Evolutionary conservation across 192 early-diverging fungal species (phyloP).

Genomic region (Coemansia sp.): DNA sequence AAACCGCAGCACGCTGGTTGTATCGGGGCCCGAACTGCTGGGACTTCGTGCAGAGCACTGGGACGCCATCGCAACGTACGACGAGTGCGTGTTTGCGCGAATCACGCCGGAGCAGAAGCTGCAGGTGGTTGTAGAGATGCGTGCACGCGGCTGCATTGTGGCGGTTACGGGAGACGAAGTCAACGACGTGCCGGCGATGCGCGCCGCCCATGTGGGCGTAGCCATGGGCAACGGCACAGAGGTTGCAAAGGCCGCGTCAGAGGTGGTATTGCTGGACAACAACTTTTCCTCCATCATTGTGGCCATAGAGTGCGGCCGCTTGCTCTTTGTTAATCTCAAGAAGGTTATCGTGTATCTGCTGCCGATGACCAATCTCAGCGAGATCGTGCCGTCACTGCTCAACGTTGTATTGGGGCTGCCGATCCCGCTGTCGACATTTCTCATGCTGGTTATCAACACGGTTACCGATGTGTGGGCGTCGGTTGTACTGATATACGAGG

Average conservation of each 20-base stretch:
- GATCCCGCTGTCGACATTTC: slow-evolving; percentile 71
- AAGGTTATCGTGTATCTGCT: slow-evolving; percentile 84
- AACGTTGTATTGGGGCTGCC: slow-evolving; percentile 82
- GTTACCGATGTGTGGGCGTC: slow-evolving; percentile 62
- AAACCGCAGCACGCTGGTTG: slow-evolving; percentile 43
- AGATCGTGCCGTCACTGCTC: slow-evolving; percentile 73
- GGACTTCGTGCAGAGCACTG: slow-evolving; percentile 63
- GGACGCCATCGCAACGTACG: slow-evolving; percentile 65
- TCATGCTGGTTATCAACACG: slow-evolving; percentile 76
- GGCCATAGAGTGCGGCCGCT: slow-evolving; percentile 79
- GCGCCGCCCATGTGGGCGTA: slow-evolving; percentile 84
- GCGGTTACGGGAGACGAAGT: slow-evolving; percentile 94
- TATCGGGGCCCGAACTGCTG: slow-evolving; percentile 67
- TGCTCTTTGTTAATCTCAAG: slow-evolving; percentile 85
- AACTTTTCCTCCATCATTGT: slow-evolving; percentile 65
- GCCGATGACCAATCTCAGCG: slow-evolving; percentile 73
- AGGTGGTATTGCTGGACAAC: slow-evolving; percentile 64
- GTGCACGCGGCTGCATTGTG: slow-evolving; percentile 67
- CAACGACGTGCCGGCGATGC: slow-evolving; percentile 90
- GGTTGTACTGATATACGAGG: slow-evolving; percentile 72
- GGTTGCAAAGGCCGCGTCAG: slow-evolving; percentile 69
- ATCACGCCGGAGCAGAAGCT: slow-evolving; percentile 88
- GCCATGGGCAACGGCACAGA: slow-evolving; percentile 85
- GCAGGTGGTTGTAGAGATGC: slow-evolving; percentile 73
- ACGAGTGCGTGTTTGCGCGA: slow-evolving; percentile 83